phyloP scores from a whole-genome alignment of 2,329 filamentous ascomycete genomes.

The Apiospora marii region DNA sequence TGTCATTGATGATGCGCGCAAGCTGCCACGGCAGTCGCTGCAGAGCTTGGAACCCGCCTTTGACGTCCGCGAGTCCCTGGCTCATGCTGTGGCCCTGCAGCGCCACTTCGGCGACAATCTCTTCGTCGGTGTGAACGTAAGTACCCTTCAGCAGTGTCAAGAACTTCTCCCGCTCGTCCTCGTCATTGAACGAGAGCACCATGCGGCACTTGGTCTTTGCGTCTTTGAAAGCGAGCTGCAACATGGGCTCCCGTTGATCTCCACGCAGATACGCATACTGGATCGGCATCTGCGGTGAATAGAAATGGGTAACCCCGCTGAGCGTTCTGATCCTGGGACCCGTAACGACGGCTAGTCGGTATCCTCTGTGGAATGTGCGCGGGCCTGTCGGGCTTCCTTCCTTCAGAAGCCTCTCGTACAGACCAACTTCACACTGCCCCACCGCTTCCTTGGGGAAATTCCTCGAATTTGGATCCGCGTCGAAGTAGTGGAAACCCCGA shows the following conservation, averaged over 20 bases:
- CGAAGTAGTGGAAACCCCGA: constrained; percentile 81
- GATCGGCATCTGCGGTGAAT: constrained; percentile 71
- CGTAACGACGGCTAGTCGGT: constrained; percentile 79
- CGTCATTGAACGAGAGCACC: constrained; percentile 78
- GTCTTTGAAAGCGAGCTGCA: constrained; percentile 76
- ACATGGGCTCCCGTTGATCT: constrained; percentile 73
- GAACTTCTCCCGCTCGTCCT: constrained; percentile 73
- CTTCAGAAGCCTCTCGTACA: constrained; percentile 77
- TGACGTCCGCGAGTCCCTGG: constrained; percentile 59
- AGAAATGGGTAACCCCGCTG: constrained; percentile 76
- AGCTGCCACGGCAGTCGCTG: constrained; percentile 69
- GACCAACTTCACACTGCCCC: constrained; percentile 72
- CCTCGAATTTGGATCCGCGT: constrained; percentile 72
- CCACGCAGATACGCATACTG: constrained; percentile 80
- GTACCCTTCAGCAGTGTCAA: constrained; percentile 79
- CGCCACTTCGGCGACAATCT: constrained; percentile 73
- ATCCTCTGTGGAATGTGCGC: constrained; percentile 79
- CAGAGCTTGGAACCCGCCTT: constrained; percentile 57
- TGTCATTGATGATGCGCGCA: constrained; percentile 75
- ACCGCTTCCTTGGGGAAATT: constrained; percentile 80
- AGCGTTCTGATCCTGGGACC: constrained; percentile 79
- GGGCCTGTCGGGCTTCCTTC: constrained; percentile 77
- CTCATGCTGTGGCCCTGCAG: constrained; percentile 70
- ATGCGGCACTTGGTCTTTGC: constrained; percentile 72
- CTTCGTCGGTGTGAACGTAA: constrained; percentile 71